Conservation (phyloP, 495 filamentous ascomycete species). For the Articulospora tetracladia region DNA sequence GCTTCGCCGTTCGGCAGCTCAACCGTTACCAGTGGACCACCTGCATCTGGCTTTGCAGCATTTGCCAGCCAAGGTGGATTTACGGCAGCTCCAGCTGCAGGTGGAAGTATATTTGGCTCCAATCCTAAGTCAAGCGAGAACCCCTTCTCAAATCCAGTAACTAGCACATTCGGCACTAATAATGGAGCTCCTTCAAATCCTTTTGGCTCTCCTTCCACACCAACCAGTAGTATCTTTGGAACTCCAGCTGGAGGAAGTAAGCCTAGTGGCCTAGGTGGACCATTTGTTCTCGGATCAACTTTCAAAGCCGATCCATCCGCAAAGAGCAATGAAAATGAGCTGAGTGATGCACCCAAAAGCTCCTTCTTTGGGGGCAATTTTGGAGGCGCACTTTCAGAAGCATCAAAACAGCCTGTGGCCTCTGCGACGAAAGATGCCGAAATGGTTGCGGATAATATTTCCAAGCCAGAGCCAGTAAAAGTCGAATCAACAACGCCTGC, state of each 20-base stretch:
- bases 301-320: constrained; percentile 74
- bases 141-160: constrained; percentile 21
- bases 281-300: constrained; percentile 70
- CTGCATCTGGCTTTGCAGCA: constrained; percentile 49
- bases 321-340: constrained; percentile 55
- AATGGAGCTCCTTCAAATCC: background rate
- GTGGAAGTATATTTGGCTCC: constrained; percentile 48
- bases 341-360: constrained; percentile 32
- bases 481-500: constrained; percentile 54
- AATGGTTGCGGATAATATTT: constrained; percentile 45
- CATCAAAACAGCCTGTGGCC: constrained; percentile 35
- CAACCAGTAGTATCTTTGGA: constrained; percentile 39
- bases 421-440: constrained; percentile 55
- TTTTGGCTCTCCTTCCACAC: constrained; percentile 10
- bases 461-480: constrained; percentile 28
- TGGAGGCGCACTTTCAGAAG: constrained; percentile 42
- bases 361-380: constrained; percentile 58
- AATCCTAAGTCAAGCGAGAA: constrained; percentile 34
- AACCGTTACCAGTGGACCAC: background rate
- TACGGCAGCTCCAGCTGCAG: constrained; percentile 16
- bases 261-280: background rate
- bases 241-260: constrained; percentile 27
- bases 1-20: constrained; percentile 16
- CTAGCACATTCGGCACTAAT: background rate
- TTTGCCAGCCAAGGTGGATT: constrained; percentile 60